Percentiles rank a stretch among this genome's conserved stretches.
These are phyloP conservation scores for Cutaneotrichosporon cavernicola DNA, from an alignment of 1,284 basidiomycete genomes.

Conservation along the genomic window DNA sequence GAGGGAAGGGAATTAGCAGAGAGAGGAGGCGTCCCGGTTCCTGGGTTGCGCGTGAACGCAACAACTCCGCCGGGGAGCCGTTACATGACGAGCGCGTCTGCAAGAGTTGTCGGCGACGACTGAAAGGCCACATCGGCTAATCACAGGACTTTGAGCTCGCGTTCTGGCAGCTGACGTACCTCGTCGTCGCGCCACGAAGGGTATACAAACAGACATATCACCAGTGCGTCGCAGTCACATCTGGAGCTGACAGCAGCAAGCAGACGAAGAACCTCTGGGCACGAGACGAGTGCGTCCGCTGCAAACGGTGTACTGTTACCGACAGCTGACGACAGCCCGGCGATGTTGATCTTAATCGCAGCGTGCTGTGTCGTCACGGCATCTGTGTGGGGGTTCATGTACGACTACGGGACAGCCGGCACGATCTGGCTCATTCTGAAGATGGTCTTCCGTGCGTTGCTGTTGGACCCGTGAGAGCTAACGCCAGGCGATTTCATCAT, in stretches of 20 bases:
- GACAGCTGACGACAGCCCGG: slow-evolving; percentile 58
- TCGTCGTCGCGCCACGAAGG: slow-evolving; percentile 82
- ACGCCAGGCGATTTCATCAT: slow-evolving; percentile 68
- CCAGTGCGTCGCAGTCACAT: slow-evolving; percentile 33
- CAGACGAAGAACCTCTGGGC: slow-evolving; percentile 99
- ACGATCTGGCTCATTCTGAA: slow-evolving; percentile 66
- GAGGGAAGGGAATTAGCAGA: too few species aligned
- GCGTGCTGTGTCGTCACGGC: slow-evolving; percentile 70
- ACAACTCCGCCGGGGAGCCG: too few species aligned
- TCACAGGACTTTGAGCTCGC: slow-evolving; percentile 88
- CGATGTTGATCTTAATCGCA: slow-evolving; percentile 79
- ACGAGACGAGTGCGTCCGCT: slow-evolving; percentile 66
- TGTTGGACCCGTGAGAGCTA: not conserved
- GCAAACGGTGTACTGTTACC: not conserved
- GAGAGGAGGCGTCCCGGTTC: too few species aligned
- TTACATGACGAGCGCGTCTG: too few species aligned
- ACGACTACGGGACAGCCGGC: slow-evolving; percentile 62
- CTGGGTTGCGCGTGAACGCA: too few species aligned
- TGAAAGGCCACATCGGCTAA: not conserved
- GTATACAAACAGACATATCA: slow-evolving; percentile 63
- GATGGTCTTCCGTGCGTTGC: slow-evolving; percentile 69
- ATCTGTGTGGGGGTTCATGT: slow-evolving; percentile 79
- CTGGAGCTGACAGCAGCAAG: slow-evolving; percentile 46
- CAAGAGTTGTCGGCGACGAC: too few species aligned
- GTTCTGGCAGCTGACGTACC: slow-evolving; percentile 87